Percentiles rank a stretch among this genome's conserved stretches.
phyloP scores from a whole-genome alignment of 73 alveolate species.

The Paramecium biaurelia region DNA sequence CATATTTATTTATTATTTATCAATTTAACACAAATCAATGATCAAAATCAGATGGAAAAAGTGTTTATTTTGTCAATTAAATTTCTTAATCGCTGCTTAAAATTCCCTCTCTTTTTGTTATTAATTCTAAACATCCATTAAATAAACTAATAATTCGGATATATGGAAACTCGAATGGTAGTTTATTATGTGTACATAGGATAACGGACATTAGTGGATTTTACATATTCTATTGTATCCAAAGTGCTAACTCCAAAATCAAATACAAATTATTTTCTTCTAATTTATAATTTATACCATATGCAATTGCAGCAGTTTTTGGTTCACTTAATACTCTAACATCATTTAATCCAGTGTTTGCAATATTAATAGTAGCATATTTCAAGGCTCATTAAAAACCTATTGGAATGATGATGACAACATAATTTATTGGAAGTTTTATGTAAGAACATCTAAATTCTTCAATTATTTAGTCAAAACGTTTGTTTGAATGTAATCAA shows the following conservation, averaged over 20 bases:
- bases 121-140: too few relatives aligned
- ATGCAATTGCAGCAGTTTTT: slow-evolving; percentile 96
- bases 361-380: slow-evolving; percentile 96
- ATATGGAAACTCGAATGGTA: too few relatives aligned
- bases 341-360: slow-evolving; percentile 88
- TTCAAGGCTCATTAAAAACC: slow-evolving; percentile 83
- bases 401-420: slow-evolving; percentile 86
- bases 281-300: slow-evolving; percentile 81
- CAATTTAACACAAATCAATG: too few relatives aligned
- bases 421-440: slow-evolving; percentile 74
- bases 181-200: too few relatives aligned
- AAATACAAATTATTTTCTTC: slow-evolving; percentile 75
- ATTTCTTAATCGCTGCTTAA: too few relatives aligned
- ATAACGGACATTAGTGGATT: too few relatives aligned
- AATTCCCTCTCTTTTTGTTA: too few relatives aligned
- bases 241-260: slow-evolving; percentile 94
- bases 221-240: too few relatives aligned
- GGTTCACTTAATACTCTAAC: slow-evolving; percentile 90
- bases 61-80: too few relatives aligned
- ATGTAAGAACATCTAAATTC: slow-evolving; percentile 73
- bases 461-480: slow-evolving; percentile 77
- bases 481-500: slow-evolving; percentile 77
- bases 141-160: too few relatives aligned
- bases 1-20: too few relatives aligned
- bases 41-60: too few relatives aligned